Evolutionary conservation across 768 basidiomycete species (phyloP).

Genomic region (Polyporus arcularius): DNA sequence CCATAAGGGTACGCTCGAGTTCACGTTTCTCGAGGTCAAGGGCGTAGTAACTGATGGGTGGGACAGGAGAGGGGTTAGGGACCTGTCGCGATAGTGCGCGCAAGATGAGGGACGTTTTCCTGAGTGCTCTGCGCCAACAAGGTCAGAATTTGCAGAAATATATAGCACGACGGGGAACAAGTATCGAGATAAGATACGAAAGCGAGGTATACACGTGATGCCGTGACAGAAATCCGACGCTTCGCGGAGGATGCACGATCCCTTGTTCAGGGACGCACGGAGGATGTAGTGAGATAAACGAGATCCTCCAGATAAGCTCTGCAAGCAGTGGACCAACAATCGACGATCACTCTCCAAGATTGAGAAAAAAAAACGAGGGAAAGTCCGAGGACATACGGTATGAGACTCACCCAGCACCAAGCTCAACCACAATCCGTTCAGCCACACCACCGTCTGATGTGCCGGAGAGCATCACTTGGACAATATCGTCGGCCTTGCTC

Average conservation of each 20-base stretch:
- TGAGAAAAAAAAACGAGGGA: neutral
- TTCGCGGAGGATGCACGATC: neutral
- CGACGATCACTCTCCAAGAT: neutral
- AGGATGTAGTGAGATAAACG: neutral
- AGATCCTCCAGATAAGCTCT: constrained; percentile 14
- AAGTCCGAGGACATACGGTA: neutral
- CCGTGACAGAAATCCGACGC: neutral
- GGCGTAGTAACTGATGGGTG: constrained; percentile 83
- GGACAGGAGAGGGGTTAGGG: constrained; percentile 31
- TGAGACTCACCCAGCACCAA: constrained; percentile 88
- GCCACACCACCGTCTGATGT: constrained; percentile 29
- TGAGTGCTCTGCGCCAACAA: constrained; percentile 59
- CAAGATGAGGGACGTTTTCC: constrained; percentile 88
- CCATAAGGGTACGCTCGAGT: constrained; percentile 73
- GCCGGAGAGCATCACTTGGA: constrained; percentile 61
- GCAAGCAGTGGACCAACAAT: neutral
- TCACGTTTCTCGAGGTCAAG: constrained; percentile 91
- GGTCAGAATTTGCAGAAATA: neutral
- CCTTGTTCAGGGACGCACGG: neutral
- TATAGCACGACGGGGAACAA: neutral
- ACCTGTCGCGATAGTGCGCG: constrained; percentile 64
- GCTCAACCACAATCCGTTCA: constrained; percentile 74
- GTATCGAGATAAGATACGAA: constrained; percentile 5
- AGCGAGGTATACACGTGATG: neutral
- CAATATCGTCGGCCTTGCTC: constrained; percentile 72